phyloP scores from a whole-genome alignment of 495 filamentous ascomycete species.

The Talaromyces stipitatus region DNA sequence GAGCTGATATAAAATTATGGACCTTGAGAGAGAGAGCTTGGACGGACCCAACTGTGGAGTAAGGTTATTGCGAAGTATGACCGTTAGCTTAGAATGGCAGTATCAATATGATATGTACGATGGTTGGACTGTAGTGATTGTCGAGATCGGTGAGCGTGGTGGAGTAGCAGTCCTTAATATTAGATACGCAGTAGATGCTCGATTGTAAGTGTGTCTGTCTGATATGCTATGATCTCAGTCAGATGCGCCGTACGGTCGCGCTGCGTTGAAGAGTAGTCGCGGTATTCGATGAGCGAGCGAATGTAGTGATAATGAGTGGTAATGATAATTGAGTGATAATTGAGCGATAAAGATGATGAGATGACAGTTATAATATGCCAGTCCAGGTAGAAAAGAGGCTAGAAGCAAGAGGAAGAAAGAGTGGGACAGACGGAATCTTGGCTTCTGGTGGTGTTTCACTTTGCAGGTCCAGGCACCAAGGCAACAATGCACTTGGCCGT shows the following conservation, averaged over 20 bases:
- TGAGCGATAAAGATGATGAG: not conserved
- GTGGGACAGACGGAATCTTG: not conserved
- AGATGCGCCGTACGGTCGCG: not conserved
- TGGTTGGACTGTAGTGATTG: not conserved
- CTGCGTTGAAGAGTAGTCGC: not conserved
- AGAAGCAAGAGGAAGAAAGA: not conserved
- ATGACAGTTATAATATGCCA: not conserved
- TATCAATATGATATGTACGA: too few relatives aligned
- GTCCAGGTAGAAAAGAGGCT: not conserved
- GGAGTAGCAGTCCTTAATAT: not conserved
- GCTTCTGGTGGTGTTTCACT: not conserved
- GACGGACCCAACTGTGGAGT: too few relatives aligned
- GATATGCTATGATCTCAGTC: not conserved
- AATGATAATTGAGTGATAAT: too few relatives aligned
- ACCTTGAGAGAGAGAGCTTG: too few relatives aligned
- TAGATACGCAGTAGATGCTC: too few relatives aligned
- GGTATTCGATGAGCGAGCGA: not conserved
- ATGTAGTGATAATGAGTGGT: not conserved
- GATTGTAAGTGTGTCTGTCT: not conserved
- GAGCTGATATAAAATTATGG: too few relatives aligned
- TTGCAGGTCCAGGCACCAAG: not conserved
- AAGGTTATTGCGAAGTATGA: too few relatives aligned
- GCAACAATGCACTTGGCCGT: not conserved
- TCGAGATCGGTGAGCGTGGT: not conserved
- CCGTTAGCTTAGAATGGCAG: too few relatives aligned